A percentile compares a stretch with the other conserved stretches of the same genome.
Evolutionary conservation across 768 basidiomycete genomes (phyloP).

Genomic region (Lactarius sanguifluus): DNA sequence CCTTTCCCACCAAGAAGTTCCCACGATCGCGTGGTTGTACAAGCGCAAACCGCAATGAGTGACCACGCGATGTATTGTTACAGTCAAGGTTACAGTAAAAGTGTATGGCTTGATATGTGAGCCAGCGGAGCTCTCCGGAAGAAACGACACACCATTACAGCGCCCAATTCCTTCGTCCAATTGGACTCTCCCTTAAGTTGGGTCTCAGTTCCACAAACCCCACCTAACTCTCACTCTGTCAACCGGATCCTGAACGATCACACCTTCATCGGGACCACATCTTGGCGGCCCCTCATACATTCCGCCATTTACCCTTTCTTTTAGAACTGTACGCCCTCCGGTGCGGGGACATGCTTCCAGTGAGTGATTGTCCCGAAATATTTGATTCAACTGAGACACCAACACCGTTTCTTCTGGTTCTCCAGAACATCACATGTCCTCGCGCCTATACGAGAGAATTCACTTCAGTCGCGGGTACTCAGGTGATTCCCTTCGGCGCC

Average conservation of each 20-base stretch:
- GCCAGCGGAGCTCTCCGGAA: background rate
- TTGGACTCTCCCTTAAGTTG: background rate
- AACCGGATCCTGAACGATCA: background rate
- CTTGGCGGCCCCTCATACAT: slow-evolving; percentile 10
- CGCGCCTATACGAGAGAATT: too few species aligned
- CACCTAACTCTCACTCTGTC: background rate
- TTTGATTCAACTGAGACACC: background rate
- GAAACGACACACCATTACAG: background rate
- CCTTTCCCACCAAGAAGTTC: background rate
- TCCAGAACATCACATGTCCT: background rate
- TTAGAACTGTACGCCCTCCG: slow-evolving; percentile 1
- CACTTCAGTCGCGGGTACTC: background rate
- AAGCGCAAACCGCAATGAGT: too few species aligned
- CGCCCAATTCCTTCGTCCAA: background rate
- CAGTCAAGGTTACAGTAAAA: too few species aligned
- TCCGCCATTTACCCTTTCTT: slow-evolving; percentile 3
- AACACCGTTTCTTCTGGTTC: background rate
- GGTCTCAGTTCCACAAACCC: background rate
- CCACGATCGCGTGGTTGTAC: background rate
- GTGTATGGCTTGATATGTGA: background rate
- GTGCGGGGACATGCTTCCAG: background rate
- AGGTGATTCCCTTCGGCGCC: background rate
- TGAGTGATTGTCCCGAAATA: background rate
- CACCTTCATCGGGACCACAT: background rate
- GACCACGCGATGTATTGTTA: background rate